Conservation (phyloP, 169 alveolate genomes). For the Plasmodium chabaudi region DNA sequence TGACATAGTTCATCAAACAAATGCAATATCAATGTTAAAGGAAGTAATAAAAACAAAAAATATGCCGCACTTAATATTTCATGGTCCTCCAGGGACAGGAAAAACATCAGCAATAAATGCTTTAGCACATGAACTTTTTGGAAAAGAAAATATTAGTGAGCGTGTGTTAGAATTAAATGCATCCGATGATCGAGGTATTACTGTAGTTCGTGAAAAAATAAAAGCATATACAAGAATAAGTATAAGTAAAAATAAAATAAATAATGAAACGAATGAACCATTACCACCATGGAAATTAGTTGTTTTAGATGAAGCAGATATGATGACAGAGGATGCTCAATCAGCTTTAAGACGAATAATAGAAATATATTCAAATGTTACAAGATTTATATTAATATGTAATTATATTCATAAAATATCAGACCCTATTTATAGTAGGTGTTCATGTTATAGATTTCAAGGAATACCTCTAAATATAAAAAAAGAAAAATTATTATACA, state of each 20-base stretch:
- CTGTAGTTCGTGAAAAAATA: constrained; percentile 97
- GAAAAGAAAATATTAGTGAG: constrained; percentile 92
- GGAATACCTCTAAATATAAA: constrained; percentile 94
- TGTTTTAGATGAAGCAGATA: constrained; percentile 99
- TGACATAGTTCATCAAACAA: constrained; percentile 87
- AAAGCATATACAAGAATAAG: constrained; percentile 96
- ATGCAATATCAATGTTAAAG: constrained; percentile 86
- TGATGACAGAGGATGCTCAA: constrained; percentile 99
- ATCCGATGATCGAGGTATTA: constrained; percentile 99
- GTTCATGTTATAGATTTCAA: constrained; percentile 96
- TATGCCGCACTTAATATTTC: constrained; percentile 96
- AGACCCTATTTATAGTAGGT: constrained; percentile 96
- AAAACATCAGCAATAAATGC: constrained; percentile 98
- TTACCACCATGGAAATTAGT: constrained; percentile 95
- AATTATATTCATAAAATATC: constrained; percentile 96
- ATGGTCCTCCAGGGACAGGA: constrained; percentile 99
- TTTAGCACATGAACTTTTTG: constrained; percentile 94
- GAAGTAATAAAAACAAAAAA: constrained; percentile 84
- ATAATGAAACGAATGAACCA: constrained; percentile 87
- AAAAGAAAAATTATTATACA: constrained; percentile 90
- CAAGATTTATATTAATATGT: constrained; percentile 99
- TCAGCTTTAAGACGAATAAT: constrained; percentile 98
- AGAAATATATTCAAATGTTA: constrained; percentile 94
- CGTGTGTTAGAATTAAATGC: constrained; percentile 98
- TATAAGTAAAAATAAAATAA: constrained; percentile 88